Base-by-base conservation (phyloP, 331 rosid genomes). In the Rhamnella rubrinervis region DNA sequence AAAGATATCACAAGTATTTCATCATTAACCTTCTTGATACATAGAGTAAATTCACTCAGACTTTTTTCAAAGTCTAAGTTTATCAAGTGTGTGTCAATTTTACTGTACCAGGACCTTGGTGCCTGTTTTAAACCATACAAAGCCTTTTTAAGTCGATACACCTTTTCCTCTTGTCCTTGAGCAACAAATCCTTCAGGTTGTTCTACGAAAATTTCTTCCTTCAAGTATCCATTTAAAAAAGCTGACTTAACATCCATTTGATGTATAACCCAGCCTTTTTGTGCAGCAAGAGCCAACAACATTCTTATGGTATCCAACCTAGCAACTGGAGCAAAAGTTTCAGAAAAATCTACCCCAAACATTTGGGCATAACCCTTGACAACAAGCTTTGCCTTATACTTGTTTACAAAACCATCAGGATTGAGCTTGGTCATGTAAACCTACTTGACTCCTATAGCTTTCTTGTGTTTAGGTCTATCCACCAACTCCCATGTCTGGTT, bases 361-460 rank as follows among this genome's bases (percentile, higher is more conserved):
- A 62, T 37, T 62, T 62, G 50, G 6, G 49, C 66, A 37, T 62
- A 62, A 13, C 49, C 66, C 6, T 62, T 62, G 5, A 39, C 66
- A 14, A 62, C 51, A 37, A 62, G 51, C 14, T 52, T 62, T 14
- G 66, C 66, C 8, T 62, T 62, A 12, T 62, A 19, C 47, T 62
- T 62, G 52, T 62, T 39, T 6, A 62, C 25, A 5, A 1, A 37
- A 10, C 51, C 66, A 28, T 38, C 51, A 13, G 14, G 37, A 17
- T 35, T 37, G 2, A 61, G 28, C 13, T 55, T 55, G 7, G 60
- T 55, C 19, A 3, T 55, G 12, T 17, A 55, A 8, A 55, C 60
- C 60, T 15, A 62, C 12, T 62, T 62, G 0, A 37, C 66, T 39
- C 51, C 5, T 17, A 26, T 62, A 17, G 25, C 50, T 11, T 62